Evolutionary conservation across 202 grass and related monocot genomes (phyloP).

Genomic region (Bolboschoenoplectus hybrid): DNA sequence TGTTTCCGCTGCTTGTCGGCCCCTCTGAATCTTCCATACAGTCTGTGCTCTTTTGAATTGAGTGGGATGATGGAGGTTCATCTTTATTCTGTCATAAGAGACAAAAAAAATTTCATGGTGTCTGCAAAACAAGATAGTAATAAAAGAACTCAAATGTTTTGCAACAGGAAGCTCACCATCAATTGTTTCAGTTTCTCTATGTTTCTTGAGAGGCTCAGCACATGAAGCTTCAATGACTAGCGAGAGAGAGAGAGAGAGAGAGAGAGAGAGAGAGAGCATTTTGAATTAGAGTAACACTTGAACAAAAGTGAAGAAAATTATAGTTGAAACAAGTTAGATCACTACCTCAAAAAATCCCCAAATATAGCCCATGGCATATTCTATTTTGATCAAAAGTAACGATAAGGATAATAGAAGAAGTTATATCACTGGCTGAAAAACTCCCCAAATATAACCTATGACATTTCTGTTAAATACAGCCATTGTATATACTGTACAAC

Average conservation of each 20-base stretch:
- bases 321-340: neutral
- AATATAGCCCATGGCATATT: neutral
- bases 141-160: constrained; percentile 16
- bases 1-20: neutral
- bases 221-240: constrained; percentile 92
- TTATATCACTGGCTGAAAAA: constrained; percentile 34
- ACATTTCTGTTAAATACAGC: neutral
- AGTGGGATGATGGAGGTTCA: constrained; percentile 12
- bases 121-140: constrained; percentile 24
- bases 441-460: neutral
- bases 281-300: constrained; percentile 1
- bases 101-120: neutral
- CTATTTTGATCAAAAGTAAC: constrained; percentile 9
- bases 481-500: neutral
- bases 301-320: neutral
- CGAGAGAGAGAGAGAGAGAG: neutral
- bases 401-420: neutral
- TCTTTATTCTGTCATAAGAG: constrained; percentile 35
- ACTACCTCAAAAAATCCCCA: constrained; percentile 20
- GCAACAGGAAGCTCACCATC: constrained; percentile 51
- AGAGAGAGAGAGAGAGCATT: constrained; percentile 3
- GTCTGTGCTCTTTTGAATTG: constrained; percentile 42
- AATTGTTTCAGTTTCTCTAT: constrained; percentile 67
- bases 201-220: constrained; percentile 77
- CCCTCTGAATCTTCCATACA: constrained; percentile 35